Evolutionary conservation across 495 filamentous ascomycete species (phyloP).

Genomic region (Hypomontagnella monticulosa): DNA sequence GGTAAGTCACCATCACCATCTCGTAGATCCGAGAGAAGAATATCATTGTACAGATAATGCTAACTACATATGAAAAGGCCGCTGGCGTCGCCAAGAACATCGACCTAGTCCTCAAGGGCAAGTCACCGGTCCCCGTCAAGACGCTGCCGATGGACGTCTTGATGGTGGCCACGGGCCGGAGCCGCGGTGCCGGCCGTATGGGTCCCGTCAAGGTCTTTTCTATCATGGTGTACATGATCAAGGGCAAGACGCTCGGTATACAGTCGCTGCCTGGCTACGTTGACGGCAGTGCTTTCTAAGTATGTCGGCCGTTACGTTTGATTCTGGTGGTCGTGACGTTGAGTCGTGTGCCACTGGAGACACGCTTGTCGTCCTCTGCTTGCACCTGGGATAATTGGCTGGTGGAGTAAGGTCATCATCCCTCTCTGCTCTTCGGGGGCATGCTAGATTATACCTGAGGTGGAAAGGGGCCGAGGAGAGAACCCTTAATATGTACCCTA

Average conservation of each 20-base stretch:
- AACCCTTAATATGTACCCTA: constrained; percentile 29
- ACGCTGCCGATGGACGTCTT: constrained; percentile 54
- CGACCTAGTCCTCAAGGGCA: constrained; percentile 48
- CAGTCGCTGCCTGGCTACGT: constrained; percentile 49
- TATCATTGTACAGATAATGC: background rate
- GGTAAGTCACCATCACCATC: constrained; percentile 25
- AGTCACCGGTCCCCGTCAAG: constrained; percentile 50
- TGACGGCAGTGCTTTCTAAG: constrained; percentile 51
- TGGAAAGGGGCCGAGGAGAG: constrained; percentile 14
- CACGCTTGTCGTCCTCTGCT: no score
- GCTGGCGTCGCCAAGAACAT: constrained; percentile 58
- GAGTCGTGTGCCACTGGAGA: no score
- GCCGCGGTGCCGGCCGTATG: constrained; percentile 52
- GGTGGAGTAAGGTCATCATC: no score
- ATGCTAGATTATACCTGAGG: background rate
- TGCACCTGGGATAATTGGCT: no score
- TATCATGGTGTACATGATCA: constrained; percentile 52
- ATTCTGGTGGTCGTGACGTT: no score
- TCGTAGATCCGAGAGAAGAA: background rate
- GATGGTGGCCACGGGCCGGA: constrained; percentile 51
- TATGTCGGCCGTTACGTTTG: no score
- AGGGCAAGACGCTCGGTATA: constrained; percentile 53
- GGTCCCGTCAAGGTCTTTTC: constrained; percentile 52
- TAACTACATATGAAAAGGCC: constrained; percentile 41
- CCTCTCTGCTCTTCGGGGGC: background rate